phyloP scores from a whole-genome alignment of 2,329 filamentous ascomycete species.

The Exophiala spinifera region DNA sequence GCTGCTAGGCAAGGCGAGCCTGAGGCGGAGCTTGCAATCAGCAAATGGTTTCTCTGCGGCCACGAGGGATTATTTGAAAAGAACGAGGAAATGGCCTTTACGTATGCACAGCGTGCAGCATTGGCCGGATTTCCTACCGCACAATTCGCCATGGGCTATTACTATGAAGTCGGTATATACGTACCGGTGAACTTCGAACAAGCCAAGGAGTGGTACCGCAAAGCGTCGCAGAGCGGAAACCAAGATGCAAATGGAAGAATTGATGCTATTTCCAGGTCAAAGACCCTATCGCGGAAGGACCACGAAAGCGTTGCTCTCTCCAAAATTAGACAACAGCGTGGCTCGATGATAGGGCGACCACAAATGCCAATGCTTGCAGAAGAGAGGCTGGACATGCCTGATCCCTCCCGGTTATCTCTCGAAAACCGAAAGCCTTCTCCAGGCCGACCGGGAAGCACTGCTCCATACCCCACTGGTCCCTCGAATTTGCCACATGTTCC shows the following conservation, averaged over 20 bases:
- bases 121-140: constrained; percentile 78
- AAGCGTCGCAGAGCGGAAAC: constrained; percentile 86
- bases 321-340: constrained; percentile 78
- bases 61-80: constrained; percentile 90
- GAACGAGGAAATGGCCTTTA: constrained; percentile 90
- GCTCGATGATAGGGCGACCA: constrained; percentile 48
- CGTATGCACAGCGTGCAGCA: constrained; percentile 84
- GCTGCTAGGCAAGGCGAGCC: constrained; percentile 88
- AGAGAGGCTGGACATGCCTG: constrained; percentile 44
- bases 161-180: constrained; percentile 93
- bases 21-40: constrained; percentile 92
- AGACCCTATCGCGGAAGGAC: constrained; percentile 81
- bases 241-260: constrained; percentile 79
- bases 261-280: constrained; percentile 77
- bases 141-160: constrained; percentile 96
- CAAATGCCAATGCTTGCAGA: constrained; percentile 41
- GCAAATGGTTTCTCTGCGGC: constrained; percentile 97
- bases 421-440: constrained; percentile 31
- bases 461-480: constrained; percentile 43
- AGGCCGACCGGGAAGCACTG: constrained; percentile 28
- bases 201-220: constrained; percentile 84
- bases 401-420: constrained; percentile 44
- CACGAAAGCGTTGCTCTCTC: constrained; percentile 89
- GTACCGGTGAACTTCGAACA: constrained; percentile 78
- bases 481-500: constrained; percentile 34